Evolutionary conservation across 225 moss, liverwort and hornwort genomes (phyloP), one percentile per base, ranked within the genome.

Genomic region (Marchantia paleacea): DNA sequence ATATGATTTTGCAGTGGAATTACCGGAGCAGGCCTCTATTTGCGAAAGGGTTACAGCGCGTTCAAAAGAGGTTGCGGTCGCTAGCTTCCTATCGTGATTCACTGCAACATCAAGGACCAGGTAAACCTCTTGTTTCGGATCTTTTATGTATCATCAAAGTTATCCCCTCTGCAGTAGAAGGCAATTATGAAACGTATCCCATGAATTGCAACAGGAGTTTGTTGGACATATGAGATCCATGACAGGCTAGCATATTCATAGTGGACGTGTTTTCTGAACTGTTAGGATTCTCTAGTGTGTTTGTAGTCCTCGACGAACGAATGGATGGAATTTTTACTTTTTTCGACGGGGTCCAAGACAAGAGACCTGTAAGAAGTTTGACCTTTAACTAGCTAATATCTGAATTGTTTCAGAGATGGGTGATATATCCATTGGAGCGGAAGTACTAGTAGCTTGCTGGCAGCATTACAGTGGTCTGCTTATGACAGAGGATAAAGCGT

Each of bases 361-460:
- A 39, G 39, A 39, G 13, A 58, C 5, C 13, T 39, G 58, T 58
- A 4, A 16, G 58, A 20, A 20, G 52, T 0, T 4, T 24, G 58
- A 64, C 11, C 26, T 53, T 61, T 50, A 24, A 30, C 51, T n/a
- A 25, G 75, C 10, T 53, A 9, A 19, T 66, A 12, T 54, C 66
- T 20, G 26, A 70, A 6, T 14, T 12, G 1, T 20, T 64, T 51
- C 86, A 90, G 87, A 78, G 80, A 75, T 82, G 67, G 80, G 75
- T 76, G 85, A 89, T 47, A 25, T 87, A 58, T 83, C 83, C 58
- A 87, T 99, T 66, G 99, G 95, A 65, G 84, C 93, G 58, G 90
- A 91, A 78, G 94, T 99, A 73, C 83, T 99, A 76, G 89, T 89
- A 69, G 99, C 95, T 58, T 99, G 91, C 79, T 99, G 99, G 99